Conservation (phyloP, 169 alveolate species). For the Eimeria falciformis region DNA sequence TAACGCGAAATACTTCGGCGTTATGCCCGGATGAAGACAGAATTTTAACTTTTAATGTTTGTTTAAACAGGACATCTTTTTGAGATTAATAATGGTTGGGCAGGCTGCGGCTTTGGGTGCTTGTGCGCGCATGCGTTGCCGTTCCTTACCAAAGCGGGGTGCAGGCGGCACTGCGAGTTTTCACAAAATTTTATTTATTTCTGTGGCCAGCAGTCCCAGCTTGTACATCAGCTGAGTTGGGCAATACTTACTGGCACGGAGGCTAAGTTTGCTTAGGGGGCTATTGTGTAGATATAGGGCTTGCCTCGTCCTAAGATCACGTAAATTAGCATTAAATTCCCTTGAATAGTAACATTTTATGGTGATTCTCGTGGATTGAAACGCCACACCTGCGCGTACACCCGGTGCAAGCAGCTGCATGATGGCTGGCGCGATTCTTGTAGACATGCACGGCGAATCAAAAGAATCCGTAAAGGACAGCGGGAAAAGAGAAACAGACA, state of each 20-base stretch:
- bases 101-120: neutral
- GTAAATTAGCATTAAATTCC: neutral
- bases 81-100: no score
- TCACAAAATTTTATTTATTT: neutral
- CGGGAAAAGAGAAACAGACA: conserved; percentile 28
- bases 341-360: neutral
- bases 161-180: conserved; percentile 23
- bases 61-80: no score
- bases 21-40: no score
- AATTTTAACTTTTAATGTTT: no score
- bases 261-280: neutral
- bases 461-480: conserved; percentile 9
- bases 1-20: no score
- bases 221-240: conserved; percentile 23
- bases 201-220: neutral
- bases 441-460: conserved; percentile 35
- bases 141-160: neutral
- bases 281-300: conserved; percentile 20
- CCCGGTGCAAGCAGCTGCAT: conserved; percentile 49
- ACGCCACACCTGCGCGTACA: neutral
- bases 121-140: conserved; percentile 67
- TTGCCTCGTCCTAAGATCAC: neutral
- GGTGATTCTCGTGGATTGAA: conserved; percentile 25
- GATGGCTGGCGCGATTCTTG: conserved; percentile 49
- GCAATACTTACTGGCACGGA: conserved; percentile 29